Evolutionary conservation across 2,329 filamentous ascomycete genomes (phyloP), one percentile per base, ranked within the genome.

Genomic region (Verticillium tricorpus): DNA sequence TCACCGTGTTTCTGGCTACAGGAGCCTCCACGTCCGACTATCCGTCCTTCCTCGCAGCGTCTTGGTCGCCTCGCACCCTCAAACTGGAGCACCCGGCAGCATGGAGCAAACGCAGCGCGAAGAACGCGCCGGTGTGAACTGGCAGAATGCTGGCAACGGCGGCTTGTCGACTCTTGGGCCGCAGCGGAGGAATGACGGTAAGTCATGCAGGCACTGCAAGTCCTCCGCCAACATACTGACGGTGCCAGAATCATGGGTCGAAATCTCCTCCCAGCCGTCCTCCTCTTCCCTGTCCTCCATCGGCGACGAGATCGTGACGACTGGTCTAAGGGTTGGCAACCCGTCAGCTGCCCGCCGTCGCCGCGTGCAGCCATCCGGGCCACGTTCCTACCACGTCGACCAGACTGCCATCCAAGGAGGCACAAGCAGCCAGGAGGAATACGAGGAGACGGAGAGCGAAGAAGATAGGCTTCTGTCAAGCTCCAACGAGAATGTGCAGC

Each of bases 381-480:
- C 69, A 6, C 67, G 67, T 11, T 69, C 70, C 35, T 77, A 76
- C 60, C 76, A 78, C 28, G 67, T 74, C 52, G 70, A 70, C 61
- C 76, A 77, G 55, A 76, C 77, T 28, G 73, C 76, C 34, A 70
- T 77, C 40, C 78, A 77, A 25, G 70, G 75, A 60, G 79, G 77
- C 56, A 78, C 82, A 35, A 96, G 92, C 75, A 96, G 93, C 70
- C 92, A 97, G 73, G 93, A 97, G 68, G 93, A 97, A 77, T 96
- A 96, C 70, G 92, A 96, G 37, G 93, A 97, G 78, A 96, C 90
- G 65, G 93, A 96, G 74, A 96, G 85, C 75, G 93, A 97, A 65
- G 92, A 93, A 52, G 93, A 97, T 69, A 85, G 83, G 15, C 68
- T 85, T 12, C 73, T 88, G 70, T 82, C 82, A 2, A 87, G 84